Base-by-base conservation (phyloP, 305 asterid species). In the Nicotiana rustica region DNA sequence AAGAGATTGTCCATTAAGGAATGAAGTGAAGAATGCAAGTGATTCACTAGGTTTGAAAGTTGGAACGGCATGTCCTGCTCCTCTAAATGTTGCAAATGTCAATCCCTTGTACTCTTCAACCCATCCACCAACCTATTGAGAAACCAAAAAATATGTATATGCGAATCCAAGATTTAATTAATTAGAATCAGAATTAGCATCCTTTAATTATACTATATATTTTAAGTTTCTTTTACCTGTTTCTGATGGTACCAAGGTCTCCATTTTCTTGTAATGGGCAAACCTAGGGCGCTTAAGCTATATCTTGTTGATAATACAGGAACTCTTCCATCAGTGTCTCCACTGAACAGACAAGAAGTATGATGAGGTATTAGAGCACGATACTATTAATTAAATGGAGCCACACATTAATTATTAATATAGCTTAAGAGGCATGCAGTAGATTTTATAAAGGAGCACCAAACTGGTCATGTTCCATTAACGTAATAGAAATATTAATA, bases 51-150 rank as follows among this genome's bases (percentile, higher is more conserved):
- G 97, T 80, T 94, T 95, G 92, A 95, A 95, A 41, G 86, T 89
- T 2, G 98, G 99, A 84, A 95, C 99, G 5, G 92, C 98, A 84
- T 95, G 99, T 0, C 99, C 99, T 10, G 99, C 99, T 78, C 99
- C 99, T 82, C 98, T 90, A 66, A 95, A 92, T 73, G 99, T 95
- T 10, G 95, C 98, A 79, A 92, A 95, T 41, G 99, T 95, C 5
- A 95, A 90, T 17, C 99, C 99, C n/a, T 90, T 19, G 70, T 93
- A 95, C 82, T 94, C 98, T 87, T 95, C 94, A 79, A 93, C 49
- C 99, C 99, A 95, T 44, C 99, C 99, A 36, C 93, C 93, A 82
- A 95, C 99, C 99, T 95, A 78, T 8, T 67, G 5, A 57, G 69
- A 75, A 10, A 10, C 19, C 14, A 81, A 47, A 3, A 78, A 3